Evolutionary conservation across 495 filamentous ascomycete genomes (phyloP).

Genomic region (Oidiodendron maius): DNA sequence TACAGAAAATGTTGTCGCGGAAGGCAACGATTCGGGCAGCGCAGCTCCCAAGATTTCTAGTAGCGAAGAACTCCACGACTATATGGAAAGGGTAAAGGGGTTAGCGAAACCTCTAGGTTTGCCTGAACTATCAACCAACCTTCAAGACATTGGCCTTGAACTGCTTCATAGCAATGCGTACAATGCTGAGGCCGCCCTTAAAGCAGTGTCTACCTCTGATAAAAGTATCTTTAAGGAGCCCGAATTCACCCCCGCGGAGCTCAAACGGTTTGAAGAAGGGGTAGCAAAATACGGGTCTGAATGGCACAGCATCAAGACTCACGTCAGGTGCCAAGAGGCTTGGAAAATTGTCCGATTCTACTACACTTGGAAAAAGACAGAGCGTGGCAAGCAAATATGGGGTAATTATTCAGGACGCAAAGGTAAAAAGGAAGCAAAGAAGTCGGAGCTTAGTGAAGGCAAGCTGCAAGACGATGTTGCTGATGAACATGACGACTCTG

Average conservation of each 20-base stretch:
- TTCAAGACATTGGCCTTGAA: constrained; percentile 79
- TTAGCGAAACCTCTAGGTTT: constrained; percentile 59
- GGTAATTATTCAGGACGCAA: constrained; percentile 79
- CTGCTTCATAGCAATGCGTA: constrained; percentile 67
- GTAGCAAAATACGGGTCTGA: constrained; percentile 91
- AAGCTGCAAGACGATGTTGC: constrained; percentile 82
- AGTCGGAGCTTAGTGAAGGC: constrained; percentile 55
- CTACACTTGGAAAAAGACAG: constrained; percentile 97
- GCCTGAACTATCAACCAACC: constrained; percentile 69
- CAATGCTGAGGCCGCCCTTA: constrained; percentile 65
- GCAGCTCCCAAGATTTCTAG: constrained; percentile 42
- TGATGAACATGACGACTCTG: constrained; percentile 90
- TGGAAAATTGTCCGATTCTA: constrained; percentile 85
- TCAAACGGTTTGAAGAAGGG: constrained; percentile 87
- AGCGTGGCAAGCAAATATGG: constrained; percentile 81
- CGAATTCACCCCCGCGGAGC: constrained; percentile 67
- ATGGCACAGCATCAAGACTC: constrained; percentile 71
- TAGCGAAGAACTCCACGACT: constrained; percentile 56
- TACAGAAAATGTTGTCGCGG: neutral
- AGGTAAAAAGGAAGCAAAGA: constrained; percentile 76
- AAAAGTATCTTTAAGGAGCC: constrained; percentile 82
- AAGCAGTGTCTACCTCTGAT: constrained; percentile 57
- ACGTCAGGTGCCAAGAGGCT: constrained; percentile 75
- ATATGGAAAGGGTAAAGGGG: constrained; percentile 61
- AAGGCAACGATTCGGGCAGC: constrained; percentile 11